Conservation (phyloP, 108 stramenopile genomes). For the Stephanodiscus triporus region DNA sequence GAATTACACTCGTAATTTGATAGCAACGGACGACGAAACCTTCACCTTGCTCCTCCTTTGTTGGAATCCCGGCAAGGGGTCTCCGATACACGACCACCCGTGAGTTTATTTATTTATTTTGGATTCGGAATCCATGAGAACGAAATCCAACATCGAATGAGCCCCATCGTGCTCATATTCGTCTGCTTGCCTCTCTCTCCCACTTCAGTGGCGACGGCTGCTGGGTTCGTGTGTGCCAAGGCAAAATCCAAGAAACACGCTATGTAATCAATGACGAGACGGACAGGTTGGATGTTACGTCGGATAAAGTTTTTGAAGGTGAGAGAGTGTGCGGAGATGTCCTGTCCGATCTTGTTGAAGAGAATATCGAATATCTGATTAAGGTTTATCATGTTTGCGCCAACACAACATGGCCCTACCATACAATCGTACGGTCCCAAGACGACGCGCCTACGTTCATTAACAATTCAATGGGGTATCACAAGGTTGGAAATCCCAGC, state of each 20-base stretch:
- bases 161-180: background rate
- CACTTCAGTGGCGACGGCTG: conserved; percentile 75
- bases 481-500: conserved; percentile 83
- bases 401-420: no score
- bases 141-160: background rate
- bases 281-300: conserved; percentile 34
- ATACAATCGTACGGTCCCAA: background rate
- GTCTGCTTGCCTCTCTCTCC: background rate
- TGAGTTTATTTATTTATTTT: no score
- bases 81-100: conserved; percentile 84
- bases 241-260: conserved; percentile 64
- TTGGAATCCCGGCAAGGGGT: conserved; percentile 83
- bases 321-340: conserved; percentile 4
- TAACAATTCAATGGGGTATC: no score
- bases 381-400: background rate
- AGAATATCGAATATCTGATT: background rate
- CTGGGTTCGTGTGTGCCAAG: conserved; percentile 77
- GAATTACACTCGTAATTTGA: conserved; percentile 85
- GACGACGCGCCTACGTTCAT: conserved; percentile 58
- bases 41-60: conserved; percentile 90
- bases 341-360: conserved; percentile 13
- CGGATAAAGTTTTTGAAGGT: conserved; percentile 50
- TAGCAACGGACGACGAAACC: conserved; percentile 77
- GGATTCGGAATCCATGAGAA: background rate
- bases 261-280: conserved; percentile 50